Percentiles rank a stretch among this genome's conserved stretches.
These are phyloP conservation scores for Globomyces sp. DNA, from an alignment of 371 early-diverging fungal species.

Conservation along the genomic window DNA sequence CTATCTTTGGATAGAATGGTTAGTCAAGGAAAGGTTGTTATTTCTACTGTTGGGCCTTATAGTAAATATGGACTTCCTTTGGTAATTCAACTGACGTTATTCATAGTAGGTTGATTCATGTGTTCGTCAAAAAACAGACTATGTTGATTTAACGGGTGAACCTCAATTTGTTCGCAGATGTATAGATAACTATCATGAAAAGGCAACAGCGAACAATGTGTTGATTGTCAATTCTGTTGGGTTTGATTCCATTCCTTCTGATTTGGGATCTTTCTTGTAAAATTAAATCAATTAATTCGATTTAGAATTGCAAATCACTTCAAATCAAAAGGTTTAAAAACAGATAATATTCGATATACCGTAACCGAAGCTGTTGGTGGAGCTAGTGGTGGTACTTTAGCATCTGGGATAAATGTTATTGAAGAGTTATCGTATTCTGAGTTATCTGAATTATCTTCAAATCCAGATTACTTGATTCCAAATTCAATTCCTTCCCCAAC, in stretches of 20 bases:
- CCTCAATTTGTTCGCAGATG: slow-evolving; percentile 68
- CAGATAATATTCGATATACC: slow-evolving; percentile 52
- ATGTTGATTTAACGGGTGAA: slow-evolving; percentile 92
- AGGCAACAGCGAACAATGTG: slow-evolving; percentile 63
- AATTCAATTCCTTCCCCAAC: not conserved
- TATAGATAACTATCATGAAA: slow-evolving; percentile 64
- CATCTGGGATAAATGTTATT: slow-evolving; percentile 24
- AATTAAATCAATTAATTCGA: not conserved
- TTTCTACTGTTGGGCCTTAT: slow-evolving; percentile 87
- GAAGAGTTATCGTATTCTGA: not conserved
- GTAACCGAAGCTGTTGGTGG: slow-evolving; percentile 48
- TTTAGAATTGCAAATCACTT: slow-evolving; percentile 33
- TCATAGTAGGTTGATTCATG: slow-evolving; percentile 70
- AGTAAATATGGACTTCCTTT: slow-evolving; percentile 32
- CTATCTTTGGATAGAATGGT: slow-evolving; percentile 59
- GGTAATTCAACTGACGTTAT: not conserved
- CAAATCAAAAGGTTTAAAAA: slow-evolving; percentile 41
- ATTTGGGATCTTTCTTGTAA: slow-evolving; percentile 41
- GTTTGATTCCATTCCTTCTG: slow-evolving; percentile 79
- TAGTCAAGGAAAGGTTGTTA: slow-evolving; percentile 66
- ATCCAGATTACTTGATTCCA: slow-evolving; percentile 15
- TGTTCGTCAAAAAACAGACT: slow-evolving; percentile 77
- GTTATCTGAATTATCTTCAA: not conserved
- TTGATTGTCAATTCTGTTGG: slow-evolving; percentile 84
- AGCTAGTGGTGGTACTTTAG: slow-evolving; percentile 67